These are phyloP conservation scores for Hordeum vulgare DNA, from an alignment of 176 grass and related monocot species.

Conservation along the genomic window MorexV3_pseudomolecules_assembly NC_058523.1:13562935-13563434, in stretches of 20 bases:
- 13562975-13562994: neutral
- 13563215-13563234: too few relatives aligned
- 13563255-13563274: too few relatives aligned
- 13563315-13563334: conserved; percentile 53
- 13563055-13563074: neutral
- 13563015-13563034: neutral
- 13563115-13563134: neutral
- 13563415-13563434: conserved; percentile 4
- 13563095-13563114: neutral
- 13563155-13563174: too few relatives aligned
- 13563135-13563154: too few relatives aligned
- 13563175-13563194: too few relatives aligned
- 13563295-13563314: conserved; percentile 52
- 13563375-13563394: conserved; percentile 77
- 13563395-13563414: conserved; percentile 74
- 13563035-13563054: neutral
- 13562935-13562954: neutral
- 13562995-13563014: too few relatives aligned
- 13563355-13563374: conserved; percentile 65
- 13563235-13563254: too few relatives aligned
- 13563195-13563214: too few relatives aligned
- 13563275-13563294: conserved; percentile 49
- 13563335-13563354: conserved; percentile 49
- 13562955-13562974: neutral
- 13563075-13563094: neutral